Conservation (phyloP, 805 yeast species). For the Komagataella mondaviorum region DNA sequence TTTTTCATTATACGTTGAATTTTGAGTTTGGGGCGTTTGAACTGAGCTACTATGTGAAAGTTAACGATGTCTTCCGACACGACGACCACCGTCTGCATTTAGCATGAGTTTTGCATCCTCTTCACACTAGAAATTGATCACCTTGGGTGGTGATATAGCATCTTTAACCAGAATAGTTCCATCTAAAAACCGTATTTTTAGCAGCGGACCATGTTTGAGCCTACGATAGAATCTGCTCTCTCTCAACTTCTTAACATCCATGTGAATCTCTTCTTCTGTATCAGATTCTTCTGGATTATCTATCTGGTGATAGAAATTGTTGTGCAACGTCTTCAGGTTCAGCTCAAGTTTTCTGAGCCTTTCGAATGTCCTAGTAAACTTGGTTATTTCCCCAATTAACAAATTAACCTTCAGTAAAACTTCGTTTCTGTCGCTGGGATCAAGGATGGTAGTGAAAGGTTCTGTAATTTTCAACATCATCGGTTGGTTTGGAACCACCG, state of each 20-base stretch:
- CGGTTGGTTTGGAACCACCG: background rate
- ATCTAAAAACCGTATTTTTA: constrained; percentile 22
- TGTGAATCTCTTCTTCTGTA: constrained; percentile 15
- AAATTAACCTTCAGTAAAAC: constrained; percentile 32
- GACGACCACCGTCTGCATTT: background rate
- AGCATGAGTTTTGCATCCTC: background rate
- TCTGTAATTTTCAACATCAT: constrained; percentile 2
- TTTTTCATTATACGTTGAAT: background rate
- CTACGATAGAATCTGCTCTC: constrained; percentile 15
- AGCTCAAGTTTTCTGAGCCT: constrained; percentile 23
- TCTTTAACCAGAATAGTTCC: constrained; percentile 25
- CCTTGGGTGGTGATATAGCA: constrained; percentile 18
- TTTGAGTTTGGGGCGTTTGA: background rate
- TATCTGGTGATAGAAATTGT: constrained; percentile 2
- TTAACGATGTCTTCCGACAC: background rate
- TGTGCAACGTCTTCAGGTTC: constrained; percentile 13
- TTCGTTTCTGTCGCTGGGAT: constrained; percentile 35
- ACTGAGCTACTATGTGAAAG: background rate
- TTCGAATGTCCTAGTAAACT: constrained; percentile 22
- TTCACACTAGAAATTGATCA: constrained; percentile 2
- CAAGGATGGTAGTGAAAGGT: constrained; percentile 31
- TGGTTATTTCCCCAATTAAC: constrained; percentile 34
- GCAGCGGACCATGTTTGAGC: constrained; percentile 19
- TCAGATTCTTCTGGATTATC: constrained; percentile 5
- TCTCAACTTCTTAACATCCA: constrained; percentile 14